A percentile compares a stretch with the other conserved stretches of the same genome.
Conservation (phyloP, 257 asterid genomes). For the Nicotiana obtusifolia region DNA sequence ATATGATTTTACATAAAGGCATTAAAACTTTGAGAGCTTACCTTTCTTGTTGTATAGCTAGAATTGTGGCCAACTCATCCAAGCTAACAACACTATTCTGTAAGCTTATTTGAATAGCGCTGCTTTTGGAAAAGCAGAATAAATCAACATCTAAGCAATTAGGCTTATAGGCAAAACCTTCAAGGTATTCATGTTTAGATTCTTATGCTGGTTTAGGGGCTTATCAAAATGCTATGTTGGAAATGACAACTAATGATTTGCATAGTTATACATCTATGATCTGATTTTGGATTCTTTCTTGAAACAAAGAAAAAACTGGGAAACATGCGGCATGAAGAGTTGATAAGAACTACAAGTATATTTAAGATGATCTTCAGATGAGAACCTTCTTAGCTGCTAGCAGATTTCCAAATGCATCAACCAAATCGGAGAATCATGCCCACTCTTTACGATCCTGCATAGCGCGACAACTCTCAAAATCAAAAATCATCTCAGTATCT, state of each 20-base stretch:
- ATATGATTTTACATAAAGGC: neutral
- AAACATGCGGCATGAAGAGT: too few relatives aligned
- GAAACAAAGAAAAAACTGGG: too few relatives aligned
- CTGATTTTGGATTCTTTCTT: neutral
- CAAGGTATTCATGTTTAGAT: neutral
- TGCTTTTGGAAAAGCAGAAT: slow-evolving; percentile 44
- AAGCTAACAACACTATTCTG: slow-evolving; percentile 71
- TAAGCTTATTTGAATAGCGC: slow-evolving; percentile 88
- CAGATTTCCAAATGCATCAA: too few relatives aligned
- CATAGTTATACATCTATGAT: neutral
- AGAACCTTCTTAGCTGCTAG: too few relatives aligned
- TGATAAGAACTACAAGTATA: too few relatives aligned
- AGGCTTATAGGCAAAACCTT: neutral
- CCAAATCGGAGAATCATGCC: too few relatives aligned
- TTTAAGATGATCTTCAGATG: too few relatives aligned
- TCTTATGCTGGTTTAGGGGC: neutral
- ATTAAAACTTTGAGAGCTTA: slow-evolving; percentile 21
- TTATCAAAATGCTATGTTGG: neutral
- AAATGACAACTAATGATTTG: neutral
- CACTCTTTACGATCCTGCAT: too few relatives aligned
- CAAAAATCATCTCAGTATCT: too few relatives aligned
- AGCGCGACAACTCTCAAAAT: too few relatives aligned
- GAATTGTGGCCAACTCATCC: slow-evolving; percentile 88
- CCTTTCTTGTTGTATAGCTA: slow-evolving; percentile 65
- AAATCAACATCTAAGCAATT: neutral